phyloP scores from a whole-genome alignment of 2,329 filamentous ascomycete genomes.

The Plenodomus tracheiphilus region DNA sequence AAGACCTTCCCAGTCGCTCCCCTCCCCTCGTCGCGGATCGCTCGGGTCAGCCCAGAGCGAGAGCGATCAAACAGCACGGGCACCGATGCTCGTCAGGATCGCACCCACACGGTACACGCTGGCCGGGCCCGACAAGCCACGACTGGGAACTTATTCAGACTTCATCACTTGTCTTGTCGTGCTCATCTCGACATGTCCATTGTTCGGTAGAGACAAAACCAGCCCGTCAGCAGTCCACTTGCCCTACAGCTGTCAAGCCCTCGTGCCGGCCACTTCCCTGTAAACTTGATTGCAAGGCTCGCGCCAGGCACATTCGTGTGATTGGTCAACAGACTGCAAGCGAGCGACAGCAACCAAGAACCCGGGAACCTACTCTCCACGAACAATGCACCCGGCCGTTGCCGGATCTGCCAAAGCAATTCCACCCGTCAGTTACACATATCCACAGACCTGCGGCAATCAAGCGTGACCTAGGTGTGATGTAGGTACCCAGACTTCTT shows the following conservation, averaged over 20 bases:
- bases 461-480: too few relatives aligned
- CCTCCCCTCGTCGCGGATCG: constrained; percentile 37
- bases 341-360: constrained; percentile 24
- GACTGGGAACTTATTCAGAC: constrained; percentile 5
- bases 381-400: constrained; percentile 9
- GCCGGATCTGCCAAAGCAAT: constrained; percentile 12
- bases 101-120: constrained; percentile 26
- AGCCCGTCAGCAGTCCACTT: constrained; percentile 28
- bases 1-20: constrained; percentile 12
- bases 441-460: constrained; percentile 4
- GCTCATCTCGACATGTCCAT: constrained; percentile 8
- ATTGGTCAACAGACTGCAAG: constrained; percentile 22
- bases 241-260: constrained; percentile 37
- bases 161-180: constrained; percentile 15
- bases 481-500: constrained; percentile 11
- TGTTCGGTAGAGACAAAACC: constrained; percentile 8
- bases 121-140: constrained; percentile 13
- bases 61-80: constrained; percentile 17
- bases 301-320: constrained; percentile 28
- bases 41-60: constrained; percentile 35
- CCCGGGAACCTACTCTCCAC: constrained; percentile 19
- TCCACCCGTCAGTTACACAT: constrained; percentile 1
- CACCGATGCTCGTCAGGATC: constrained; percentile 10
- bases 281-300: constrained; percentile 22
- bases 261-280: constrained; percentile 28